Evolutionary conservation across 768 basidiomycete genomes (phyloP).

Genomic region (Lactarius vividus): DNA sequence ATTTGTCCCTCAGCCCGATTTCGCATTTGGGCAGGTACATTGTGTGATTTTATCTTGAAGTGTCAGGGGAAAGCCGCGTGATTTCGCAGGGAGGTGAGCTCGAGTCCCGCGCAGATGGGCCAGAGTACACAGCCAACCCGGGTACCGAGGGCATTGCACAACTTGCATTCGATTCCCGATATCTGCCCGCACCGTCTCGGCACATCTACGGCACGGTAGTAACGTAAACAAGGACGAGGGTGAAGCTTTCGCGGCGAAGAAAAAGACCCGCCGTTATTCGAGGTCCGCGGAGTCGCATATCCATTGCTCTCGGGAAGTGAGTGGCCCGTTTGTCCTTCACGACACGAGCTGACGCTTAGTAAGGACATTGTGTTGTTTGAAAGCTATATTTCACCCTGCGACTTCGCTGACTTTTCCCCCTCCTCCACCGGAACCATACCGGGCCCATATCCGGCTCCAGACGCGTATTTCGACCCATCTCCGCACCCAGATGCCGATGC

Average conservation of each 20-base stretch:
- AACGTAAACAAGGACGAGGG: slow-evolving; percentile 36
- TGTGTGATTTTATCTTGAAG: too few relatives aligned
- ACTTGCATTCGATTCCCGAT: slow-evolving; percentile 75
- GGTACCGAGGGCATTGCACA: slow-evolving; percentile 76
- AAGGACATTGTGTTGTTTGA: slow-evolving; percentile 70
- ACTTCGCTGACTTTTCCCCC: slow-evolving; percentile 58
- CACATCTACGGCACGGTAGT: slow-evolving; percentile 56
- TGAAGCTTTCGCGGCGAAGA: slow-evolving; percentile 30
- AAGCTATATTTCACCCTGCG: slow-evolving; percentile 59
- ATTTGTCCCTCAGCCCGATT: too few relatives aligned
- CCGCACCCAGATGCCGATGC: slow-evolving; percentile 25
- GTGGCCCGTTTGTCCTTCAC: slow-evolving; percentile 27
- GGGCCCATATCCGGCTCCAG: slow-evolving; percentile 11
- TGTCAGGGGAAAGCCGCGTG: too few relatives aligned
- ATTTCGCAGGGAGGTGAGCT: too few relatives aligned
- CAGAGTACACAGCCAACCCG: slow-evolving; percentile 38
- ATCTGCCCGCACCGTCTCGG: slow-evolving; percentile 59
- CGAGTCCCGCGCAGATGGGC: too few relatives aligned
- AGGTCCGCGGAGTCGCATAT: slow-evolving; percentile 63
- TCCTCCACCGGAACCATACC: slow-evolving; percentile 29
- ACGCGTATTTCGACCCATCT: not conserved
- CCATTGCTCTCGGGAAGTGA: slow-evolving; percentile 74
- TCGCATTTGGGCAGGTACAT: too few relatives aligned
- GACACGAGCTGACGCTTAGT: slow-evolving; percentile 42
- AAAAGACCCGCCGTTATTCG: slow-evolving; percentile 49